Evolutionary conservation across 1,139 yeast species (phyloP).

Genomic region (Sugiyamaella novakii): DNA sequence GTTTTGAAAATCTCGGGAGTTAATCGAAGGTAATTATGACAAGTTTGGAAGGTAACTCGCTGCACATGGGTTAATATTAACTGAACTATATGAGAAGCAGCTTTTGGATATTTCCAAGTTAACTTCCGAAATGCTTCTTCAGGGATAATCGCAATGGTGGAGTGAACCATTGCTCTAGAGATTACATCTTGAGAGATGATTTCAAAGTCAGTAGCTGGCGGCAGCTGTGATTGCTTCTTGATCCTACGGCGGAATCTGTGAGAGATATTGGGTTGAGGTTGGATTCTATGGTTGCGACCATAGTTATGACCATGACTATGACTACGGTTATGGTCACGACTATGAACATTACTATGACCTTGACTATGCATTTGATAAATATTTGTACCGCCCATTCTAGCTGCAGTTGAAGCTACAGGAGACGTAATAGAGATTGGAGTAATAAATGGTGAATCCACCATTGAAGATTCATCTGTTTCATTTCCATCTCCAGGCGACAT

Average conservation of each 20-base stretch:
- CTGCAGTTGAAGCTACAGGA: constrained; percentile 17
- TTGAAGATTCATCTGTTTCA: constrained; percentile 21
- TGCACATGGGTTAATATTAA: constrained; percentile 85
- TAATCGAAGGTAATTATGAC: constrained; percentile 81
- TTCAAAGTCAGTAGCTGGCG: constrained; percentile 29
- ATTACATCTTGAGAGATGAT: constrained; percentile 50
- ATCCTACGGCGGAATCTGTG: neutral
- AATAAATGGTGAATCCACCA: constrained; percentile 12
- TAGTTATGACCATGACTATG: neutral
- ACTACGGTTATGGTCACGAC: neutral
- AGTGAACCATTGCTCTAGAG: constrained; percentile 63
- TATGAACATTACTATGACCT: neutral
- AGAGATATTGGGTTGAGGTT: neutral
- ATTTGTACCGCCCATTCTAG: constrained; percentile 14
- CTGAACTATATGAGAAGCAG: constrained; percentile 92
- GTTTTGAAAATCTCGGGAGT: constrained; percentile 80
- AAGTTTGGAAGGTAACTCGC: constrained; percentile 88
- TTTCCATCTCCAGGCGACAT: constrained; percentile 16
- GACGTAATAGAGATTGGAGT: constrained; percentile 18
- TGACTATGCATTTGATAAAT: neutral
- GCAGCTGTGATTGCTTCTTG: constrained; percentile 2
- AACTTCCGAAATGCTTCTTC: constrained; percentile 75
- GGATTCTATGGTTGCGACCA: neutral
- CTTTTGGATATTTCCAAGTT: constrained; percentile 76
- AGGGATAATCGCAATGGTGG: constrained; percentile 92